Evolutionary conservation across 257 asterid genomes (phyloP).

Genomic region (Plantago ovata): DNA sequence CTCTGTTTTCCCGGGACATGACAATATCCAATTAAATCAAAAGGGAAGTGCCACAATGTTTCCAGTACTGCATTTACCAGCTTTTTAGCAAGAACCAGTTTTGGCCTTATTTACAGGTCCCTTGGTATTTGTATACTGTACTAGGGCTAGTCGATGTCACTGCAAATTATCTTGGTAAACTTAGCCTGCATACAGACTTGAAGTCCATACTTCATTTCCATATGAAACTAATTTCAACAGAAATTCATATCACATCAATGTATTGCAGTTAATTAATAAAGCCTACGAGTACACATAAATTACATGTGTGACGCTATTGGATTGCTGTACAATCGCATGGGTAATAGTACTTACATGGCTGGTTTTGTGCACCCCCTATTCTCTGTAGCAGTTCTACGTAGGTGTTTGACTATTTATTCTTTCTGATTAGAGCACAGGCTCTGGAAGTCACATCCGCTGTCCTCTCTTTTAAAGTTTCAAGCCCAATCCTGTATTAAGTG

Average conservation of each 20-base stretch:
- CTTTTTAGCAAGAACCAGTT: too few relatives aligned
- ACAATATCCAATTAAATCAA: too few relatives aligned
- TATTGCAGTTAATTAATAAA: slow-evolving; percentile 61
- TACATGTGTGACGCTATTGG: slow-evolving; percentile 68
- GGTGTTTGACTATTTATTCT: slow-evolving; percentile 62
- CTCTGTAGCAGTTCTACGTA: slow-evolving; percentile 41
- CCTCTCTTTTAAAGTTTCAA: background rate
- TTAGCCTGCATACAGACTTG: too few relatives aligned
- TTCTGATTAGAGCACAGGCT: slow-evolving; percentile 51
- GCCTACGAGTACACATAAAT: slow-evolving; percentile 68
- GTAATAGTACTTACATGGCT: slow-evolving; percentile 61
- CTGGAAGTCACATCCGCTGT: slow-evolving; percentile 36
- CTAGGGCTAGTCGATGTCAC: slow-evolving; percentile 59
- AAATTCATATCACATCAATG: background rate
- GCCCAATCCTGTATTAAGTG: too few relatives aligned
- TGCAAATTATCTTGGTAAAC: slow-evolving; percentile 60
- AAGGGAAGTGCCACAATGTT: too few relatives aligned
- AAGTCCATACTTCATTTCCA: background rate
- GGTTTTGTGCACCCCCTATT: slow-evolving; percentile 56
- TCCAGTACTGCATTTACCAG: too few relatives aligned
- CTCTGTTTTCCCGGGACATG: too few relatives aligned
- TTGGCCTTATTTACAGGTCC: slow-evolving; percentile 41
- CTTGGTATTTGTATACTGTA: slow-evolving; percentile 70
- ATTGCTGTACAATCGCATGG: slow-evolving; percentile 75
- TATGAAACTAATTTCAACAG: too few relatives aligned